Evolutionary conservation across 2,329 filamentous ascomycete species (phyloP), one percentile per base, ranked within the genome.

Genomic region (Fusarium aywerte): DNA sequence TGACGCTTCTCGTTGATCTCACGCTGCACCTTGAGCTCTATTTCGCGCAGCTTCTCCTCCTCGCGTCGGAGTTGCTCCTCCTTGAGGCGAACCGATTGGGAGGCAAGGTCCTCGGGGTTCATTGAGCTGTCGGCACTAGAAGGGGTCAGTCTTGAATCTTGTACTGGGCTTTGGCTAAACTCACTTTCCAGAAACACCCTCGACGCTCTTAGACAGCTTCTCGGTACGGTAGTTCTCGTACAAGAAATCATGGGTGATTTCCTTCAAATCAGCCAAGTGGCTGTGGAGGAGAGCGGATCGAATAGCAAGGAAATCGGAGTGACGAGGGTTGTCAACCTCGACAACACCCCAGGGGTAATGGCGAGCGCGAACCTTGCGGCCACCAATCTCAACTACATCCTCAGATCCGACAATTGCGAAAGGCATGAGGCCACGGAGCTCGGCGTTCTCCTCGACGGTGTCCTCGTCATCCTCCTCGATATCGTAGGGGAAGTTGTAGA

Each of bases 161-260:
- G 10, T n/a, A 8, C 7, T 20, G n/a, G 12, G 11, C 9, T 18
- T 23, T 27, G 31, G 13, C 45, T 43, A 58, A 62, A 93, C 93
- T 74, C 92, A 97, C 93, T 89, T 89, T 87, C 89, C 88, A 81
- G 89, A 87, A 82, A 92, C 92, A 80, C 92, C 92, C 78, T 97
- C 94, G 74, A 99, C 96, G 79, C 93, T 97, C 92, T 98, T 99
- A 85, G 92, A 97, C 75, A 99, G 92, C 86, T 98, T 98, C 92
- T 99, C 96, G 77, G 96, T 99, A 93, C 96, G 93, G 88, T 99
- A 99, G 84, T 99, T 99, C 81, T 99, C 96, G 84, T 99, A 99
- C 69, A 99, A 85, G 90, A 99, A 99, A 82, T 99, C 96, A 81
- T 99, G 96, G 51, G 96, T 99, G 78, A 99, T 99, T 82, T 99